A percentile compares a stretch with the other conserved stretches of the same genome.
phyloP scores from a whole-genome alignment of 148 eudicot genomes.

The Dianthus caryophyllus region DNA sequence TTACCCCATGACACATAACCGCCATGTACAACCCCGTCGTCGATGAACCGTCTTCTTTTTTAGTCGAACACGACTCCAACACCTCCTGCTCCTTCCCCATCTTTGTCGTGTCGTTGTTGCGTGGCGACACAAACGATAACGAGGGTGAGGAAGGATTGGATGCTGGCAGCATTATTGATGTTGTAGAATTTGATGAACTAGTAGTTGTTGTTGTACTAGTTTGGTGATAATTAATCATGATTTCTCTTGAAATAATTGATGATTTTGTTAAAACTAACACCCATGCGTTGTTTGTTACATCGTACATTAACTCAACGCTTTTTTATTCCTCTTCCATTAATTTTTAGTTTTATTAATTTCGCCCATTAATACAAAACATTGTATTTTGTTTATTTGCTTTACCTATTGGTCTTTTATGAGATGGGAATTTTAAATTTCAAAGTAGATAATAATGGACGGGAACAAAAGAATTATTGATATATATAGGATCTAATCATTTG shows the following conservation, averaged over 20 bases:
- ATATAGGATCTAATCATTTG: not conserved
- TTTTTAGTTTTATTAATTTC: not conserved
- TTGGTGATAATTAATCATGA: not conserved
- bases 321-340: not conserved
- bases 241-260: not conserved
- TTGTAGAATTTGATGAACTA: not conserved
- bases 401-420: too few species aligned
- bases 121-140: not conserved
- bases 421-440: not conserved
- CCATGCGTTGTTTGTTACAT: not conserved
- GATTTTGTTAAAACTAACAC: not conserved
- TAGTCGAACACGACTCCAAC: not conserved
- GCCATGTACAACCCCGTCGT: not conserved
- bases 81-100: not conserved
- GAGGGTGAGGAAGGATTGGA: not conserved
- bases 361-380: too few species aligned
- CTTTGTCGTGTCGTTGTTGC: not conserved
- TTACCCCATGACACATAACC: slow-evolving; percentile 3
- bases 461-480: too few species aligned
- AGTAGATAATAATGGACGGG: too few species aligned
- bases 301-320: not conserved
- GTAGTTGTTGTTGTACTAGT: not conserved
- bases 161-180: not conserved
- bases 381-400: too few species aligned
- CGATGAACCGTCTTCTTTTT: not conserved